Evolutionary conservation across 1,284 basidiomycete genomes (phyloP).

Genomic region (Sporisorium iseilematis-ciliati): DNA sequence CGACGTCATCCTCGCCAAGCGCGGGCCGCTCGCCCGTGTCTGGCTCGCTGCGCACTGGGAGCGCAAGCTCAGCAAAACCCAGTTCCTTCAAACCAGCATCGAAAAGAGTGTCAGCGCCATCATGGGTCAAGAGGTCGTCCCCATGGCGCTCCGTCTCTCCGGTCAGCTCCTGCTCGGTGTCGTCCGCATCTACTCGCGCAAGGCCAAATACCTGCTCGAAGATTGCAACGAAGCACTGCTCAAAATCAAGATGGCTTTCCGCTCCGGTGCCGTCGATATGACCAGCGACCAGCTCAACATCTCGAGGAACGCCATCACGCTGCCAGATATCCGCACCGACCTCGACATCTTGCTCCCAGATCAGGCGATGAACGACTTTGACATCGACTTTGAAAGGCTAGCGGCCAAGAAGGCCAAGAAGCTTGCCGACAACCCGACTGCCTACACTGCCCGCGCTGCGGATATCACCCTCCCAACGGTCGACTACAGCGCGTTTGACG

Average conservation of each 20-base stretch:
- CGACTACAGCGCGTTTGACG: conserved; percentile 53
- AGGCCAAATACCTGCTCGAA: conserved; percentile 95
- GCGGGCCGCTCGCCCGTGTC: conserved; percentile 93
- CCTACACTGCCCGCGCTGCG: conserved; percentile 76
- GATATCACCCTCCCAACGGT: conserved; percentile 75
- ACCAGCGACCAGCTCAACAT: conserved; percentile 91
- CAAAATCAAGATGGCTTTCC: conserved; percentile 96
- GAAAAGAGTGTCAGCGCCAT: conserved; percentile 87
- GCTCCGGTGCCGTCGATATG: conserved; percentile 91
- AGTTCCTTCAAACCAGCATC: conserved; percentile 92
- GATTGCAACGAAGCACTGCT: conserved; percentile 96
- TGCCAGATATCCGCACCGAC: conserved; percentile 80
- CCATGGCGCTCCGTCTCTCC: conserved; percentile 91
- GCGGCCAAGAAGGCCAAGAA: conserved; percentile 75
- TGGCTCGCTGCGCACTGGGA: conserved; percentile 99
- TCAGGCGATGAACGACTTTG: conserved; percentile 61
- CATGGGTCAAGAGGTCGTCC: conserved; percentile 80
- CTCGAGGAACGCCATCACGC: conserved; percentile 85
- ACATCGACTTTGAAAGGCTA: conserved; percentile 74
- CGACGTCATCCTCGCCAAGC: conserved; percentile 89
- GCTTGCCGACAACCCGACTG: conserved; percentile 33
- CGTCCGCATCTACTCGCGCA: conserved; percentile 95
- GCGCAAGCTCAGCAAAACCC: conserved; percentile 93
- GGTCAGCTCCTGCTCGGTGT: conserved; percentile 96
- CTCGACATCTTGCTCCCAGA: conserved; percentile 84